Percentiles rank a stretch among this genome's conserved stretches.
Evolutionary conservation across 805 yeast genomes (phyloP).

Genomic region (Starmera quercuum): DNA sequence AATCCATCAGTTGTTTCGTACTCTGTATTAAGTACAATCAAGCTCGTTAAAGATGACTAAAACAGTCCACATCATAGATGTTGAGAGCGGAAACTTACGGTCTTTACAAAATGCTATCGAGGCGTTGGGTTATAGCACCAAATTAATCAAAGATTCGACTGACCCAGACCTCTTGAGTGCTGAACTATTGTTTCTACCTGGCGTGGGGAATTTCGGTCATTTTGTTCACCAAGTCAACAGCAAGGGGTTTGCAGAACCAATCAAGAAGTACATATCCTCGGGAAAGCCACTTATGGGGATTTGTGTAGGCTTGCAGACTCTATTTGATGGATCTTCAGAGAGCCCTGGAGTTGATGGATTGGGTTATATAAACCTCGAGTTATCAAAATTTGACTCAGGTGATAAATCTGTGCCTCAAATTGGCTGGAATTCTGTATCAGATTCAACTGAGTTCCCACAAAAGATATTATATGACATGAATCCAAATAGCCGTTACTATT

Average conservation of each 20-base stretch:
- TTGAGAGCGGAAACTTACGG: conserved; percentile 89
- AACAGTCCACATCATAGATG: conserved; percentile 69
- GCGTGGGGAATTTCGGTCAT: conserved; percentile 97
- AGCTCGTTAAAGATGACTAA: too few species aligned
- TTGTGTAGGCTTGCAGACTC: conserved; percentile 91
- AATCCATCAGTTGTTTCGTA: too few species aligned
- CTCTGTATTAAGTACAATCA: too few species aligned
- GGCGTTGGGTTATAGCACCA: conserved; percentile 62
- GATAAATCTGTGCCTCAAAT: conserved; percentile 89
- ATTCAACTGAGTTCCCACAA: conserved; percentile 16
- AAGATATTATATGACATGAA: conserved; percentile 52
- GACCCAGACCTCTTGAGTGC: conserved; percentile 48
- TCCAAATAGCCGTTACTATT: conserved; percentile 71
- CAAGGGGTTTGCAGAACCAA: conserved; percentile 58
- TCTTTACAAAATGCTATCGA: conserved; percentile 85
- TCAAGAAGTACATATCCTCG: conserved; percentile 56
- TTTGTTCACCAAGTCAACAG: conserved; percentile 64
- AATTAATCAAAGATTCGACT: conserved; percentile 47
- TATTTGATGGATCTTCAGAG: conserved; percentile 73
- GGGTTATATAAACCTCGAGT: conserved; percentile 41
- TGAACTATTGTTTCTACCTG: conserved; percentile 70
- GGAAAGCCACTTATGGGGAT: conserved; percentile 93
- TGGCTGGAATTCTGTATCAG: conserved; percentile 74
- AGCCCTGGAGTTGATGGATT: conserved; percentile 57
- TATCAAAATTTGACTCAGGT: conserved; percentile 53